phyloP scores from a whole-genome alignment of 129 eudicot genomes.

The Scalesia atractyloides region DNA sequence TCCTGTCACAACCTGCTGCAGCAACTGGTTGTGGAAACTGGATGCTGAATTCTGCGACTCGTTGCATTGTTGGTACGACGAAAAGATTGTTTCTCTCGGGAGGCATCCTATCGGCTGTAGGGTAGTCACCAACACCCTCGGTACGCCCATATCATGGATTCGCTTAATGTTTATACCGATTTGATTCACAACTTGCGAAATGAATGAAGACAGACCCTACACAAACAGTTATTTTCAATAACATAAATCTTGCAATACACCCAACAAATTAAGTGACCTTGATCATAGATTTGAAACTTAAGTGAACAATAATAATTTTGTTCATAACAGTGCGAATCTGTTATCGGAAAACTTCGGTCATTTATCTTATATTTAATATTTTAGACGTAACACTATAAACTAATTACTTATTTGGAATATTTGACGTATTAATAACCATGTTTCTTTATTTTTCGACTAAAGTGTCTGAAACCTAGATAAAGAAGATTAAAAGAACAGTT shows the following conservation, averaged over 20 bases:
- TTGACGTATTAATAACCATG: no score
- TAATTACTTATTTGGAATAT: no score
- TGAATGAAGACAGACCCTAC: constrained; percentile 58
- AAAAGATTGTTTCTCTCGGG: constrained; percentile 44
- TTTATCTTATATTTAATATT: no score
- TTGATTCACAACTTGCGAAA: constrained; percentile 57
- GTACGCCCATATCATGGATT: constrained; percentile 49
- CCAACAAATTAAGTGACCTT: no score
- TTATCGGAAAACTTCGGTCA: no score
- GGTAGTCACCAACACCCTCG: constrained; percentile 47
- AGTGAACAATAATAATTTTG: background rate
- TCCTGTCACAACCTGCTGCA: constrained; percentile 51
- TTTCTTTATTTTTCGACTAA: no score
- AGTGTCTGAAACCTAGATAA: no score
- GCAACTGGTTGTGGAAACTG: constrained; percentile 54
- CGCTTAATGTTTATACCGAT: constrained; percentile 46
- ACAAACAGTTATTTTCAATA: background rate
- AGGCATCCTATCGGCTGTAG: constrained; percentile 80
- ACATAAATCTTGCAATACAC: no score
- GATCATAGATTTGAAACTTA: background rate
- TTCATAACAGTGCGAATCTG: background rate
- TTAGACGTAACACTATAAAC: no score
- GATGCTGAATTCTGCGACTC: constrained; percentile 44
- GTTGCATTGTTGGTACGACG: constrained; percentile 64
- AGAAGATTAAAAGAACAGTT: no score